Evolutionary conservation across 805 yeast genomes (phyloP).

Genomic region (Starmerella bacillaris): DNA sequence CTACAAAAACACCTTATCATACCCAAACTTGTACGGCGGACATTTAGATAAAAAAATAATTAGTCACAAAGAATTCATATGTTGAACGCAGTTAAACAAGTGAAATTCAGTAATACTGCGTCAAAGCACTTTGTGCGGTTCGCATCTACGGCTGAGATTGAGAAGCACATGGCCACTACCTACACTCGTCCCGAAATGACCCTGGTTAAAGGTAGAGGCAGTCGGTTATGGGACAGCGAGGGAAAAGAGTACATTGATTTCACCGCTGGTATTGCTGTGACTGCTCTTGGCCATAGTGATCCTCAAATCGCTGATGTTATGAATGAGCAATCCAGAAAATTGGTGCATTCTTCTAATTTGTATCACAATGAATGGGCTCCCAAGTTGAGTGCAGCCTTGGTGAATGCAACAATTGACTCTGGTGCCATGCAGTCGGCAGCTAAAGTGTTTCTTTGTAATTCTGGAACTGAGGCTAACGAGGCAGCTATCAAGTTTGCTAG

Average conservation of each 20-base stretch:
- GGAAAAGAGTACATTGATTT: conserved; percentile 67
- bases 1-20: too few relatives aligned
- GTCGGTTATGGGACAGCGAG: conserved; percentile 64
- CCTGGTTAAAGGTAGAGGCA: conserved; percentile 63
- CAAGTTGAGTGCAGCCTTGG: conserved; percentile 51
- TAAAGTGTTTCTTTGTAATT: conserved; percentile 50
- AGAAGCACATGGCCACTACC: conserved; percentile 22
- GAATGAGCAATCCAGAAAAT: conserved; percentile 48
- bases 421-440: conserved; percentile 76
- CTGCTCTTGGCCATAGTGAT: conserved; percentile 80
- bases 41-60: too few relatives aligned
- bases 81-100: too few relatives aligned
- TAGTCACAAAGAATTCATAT: too few relatives aligned
- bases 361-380: conserved; percentile 75
- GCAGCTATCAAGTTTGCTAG: conserved; percentile 66
- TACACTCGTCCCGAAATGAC: conserved; percentile 35
- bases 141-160: conserved; percentile 4
- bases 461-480: conserved; percentile 69
- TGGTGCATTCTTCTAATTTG: conserved; percentile 73
- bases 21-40: too few relatives aligned
- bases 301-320: conserved; percentile 55
- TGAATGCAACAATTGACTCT: conserved; percentile 44
- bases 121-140: neutral
- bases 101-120: too few relatives aligned
- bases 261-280: conserved; percentile 92